Evolutionary conservation across 75 land plant species (phyloP).

Genomic region (Cunninghamia lanceolata): DNA sequence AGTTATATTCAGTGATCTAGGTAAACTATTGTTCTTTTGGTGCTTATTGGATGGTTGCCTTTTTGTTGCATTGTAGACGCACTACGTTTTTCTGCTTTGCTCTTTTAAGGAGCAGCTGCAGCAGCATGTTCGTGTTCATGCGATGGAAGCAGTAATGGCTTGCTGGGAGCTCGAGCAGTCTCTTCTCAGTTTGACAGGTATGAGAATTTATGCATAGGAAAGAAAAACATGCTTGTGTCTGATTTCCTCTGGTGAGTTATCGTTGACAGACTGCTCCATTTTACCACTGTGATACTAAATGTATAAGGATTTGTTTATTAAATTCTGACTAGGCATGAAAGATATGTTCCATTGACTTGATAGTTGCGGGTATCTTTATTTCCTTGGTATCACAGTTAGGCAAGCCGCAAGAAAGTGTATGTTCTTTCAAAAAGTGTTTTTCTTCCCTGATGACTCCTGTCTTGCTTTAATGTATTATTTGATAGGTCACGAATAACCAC

Average conservation of each 20-base stretch:
- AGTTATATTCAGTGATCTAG: not conserved
- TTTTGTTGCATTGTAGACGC: slow-evolving; percentile 30
- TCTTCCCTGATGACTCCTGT: not conserved
- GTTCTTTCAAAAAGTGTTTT: not conserved
- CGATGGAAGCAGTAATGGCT: slow-evolving; percentile 75
- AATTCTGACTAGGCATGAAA: not conserved
- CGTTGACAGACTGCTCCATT: not conserved
- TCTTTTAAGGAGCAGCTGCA: slow-evolving; percentile 70
- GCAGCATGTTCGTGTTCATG: slow-evolving; percentile 66
- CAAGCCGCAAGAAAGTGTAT: not conserved
- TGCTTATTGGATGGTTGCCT: not conserved
- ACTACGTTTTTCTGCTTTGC: slow-evolving; percentile 42
- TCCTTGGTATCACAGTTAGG: not conserved
- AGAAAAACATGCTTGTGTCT: not conserved
- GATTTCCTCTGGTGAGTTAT: not conserved
- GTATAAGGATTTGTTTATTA: not conserved
- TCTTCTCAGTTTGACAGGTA: slow-evolving; percentile 54
- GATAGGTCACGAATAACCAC: not conserved
- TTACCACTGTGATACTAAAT: not conserved
- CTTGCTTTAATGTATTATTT: not conserved
- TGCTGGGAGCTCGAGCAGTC: slow-evolving; percentile 79
- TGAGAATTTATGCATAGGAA: not conserved
- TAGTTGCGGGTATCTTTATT: not conserved
- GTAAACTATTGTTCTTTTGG: not conserved
- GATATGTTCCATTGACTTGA: not conserved